A percentile compares a stretch with the other conserved stretches of the same genome.
phyloP scores from a whole-genome alignment of 371 early-diverging fungal genomes.

The Haplosporangium sp. region DNA sequence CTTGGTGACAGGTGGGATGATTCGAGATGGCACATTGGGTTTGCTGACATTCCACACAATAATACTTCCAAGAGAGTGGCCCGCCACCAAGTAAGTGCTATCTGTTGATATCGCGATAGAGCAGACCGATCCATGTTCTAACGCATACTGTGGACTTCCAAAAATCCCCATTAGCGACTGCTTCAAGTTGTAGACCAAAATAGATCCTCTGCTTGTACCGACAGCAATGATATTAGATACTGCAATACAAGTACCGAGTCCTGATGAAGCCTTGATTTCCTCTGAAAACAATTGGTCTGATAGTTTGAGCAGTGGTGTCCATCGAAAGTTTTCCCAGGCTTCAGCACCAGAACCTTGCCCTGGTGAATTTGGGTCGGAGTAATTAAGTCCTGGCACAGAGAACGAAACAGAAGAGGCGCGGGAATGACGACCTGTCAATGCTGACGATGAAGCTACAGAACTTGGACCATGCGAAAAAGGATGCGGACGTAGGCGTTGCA shows the following conservation, averaged over 20 bases:
- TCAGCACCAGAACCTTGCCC: constrained; percentile 54
- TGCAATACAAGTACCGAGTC: constrained; percentile 43
- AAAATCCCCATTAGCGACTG: constrained; percentile 75
- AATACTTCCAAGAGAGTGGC: constrained; percentile 79
- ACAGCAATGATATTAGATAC: constrained; percentile 69
- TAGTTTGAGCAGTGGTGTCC: constrained; percentile 77
- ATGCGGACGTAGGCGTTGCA: constrained; percentile 44
- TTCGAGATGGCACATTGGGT: constrained; percentile 61
- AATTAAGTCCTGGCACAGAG: constrained; percentile 39
- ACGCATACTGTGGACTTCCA: constrained; percentile 58
- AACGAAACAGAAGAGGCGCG: constrained; percentile 44
- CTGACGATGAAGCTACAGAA: constrained; percentile 52
- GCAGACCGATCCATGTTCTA: constrained; percentile 79
- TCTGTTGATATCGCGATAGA: constrained; percentile 79
- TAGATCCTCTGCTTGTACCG: constrained; percentile 79
- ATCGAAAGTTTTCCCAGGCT: constrained; percentile 79
- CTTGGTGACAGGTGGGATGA: constrained; percentile 65
- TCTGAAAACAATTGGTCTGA: constrained; percentile 77
- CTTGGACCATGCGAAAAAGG: constrained; percentile 33
- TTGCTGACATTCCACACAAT: constrained; percentile 79
- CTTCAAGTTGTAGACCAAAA: constrained; percentile 78
- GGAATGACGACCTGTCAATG: constrained; percentile 47
- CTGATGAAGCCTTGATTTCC: constrained; percentile 57
- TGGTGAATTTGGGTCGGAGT: constrained; percentile 34
- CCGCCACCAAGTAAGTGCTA: constrained; percentile 74